Conservation (phyloP, 2,329 filamentous ascomycete species). For the Pezizomycotina sp. region DNA sequence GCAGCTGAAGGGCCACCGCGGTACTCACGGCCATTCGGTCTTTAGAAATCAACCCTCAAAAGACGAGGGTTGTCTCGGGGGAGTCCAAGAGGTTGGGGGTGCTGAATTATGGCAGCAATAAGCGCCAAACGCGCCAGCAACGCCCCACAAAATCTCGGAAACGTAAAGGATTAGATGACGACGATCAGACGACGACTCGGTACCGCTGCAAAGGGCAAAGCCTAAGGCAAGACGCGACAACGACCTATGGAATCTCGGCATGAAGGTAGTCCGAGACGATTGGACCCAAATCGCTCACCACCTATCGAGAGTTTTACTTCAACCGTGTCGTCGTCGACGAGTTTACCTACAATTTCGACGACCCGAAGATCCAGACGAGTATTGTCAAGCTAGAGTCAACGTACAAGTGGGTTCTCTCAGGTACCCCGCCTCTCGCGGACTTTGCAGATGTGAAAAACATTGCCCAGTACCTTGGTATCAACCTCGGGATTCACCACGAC, state of each 20-base stretch:
- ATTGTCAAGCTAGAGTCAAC: constrained; percentile 35
- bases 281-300: constrained; percentile 27
- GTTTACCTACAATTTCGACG: constrained; percentile 39
- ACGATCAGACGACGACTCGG: no score
- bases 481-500: constrained; percentile 39
- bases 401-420: constrained; percentile 46
- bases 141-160: no score
- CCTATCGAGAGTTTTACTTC: constrained; percentile 44
- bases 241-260: constrained; percentile 22
- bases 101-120: no score
- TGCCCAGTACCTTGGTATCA: constrained; percentile 39
- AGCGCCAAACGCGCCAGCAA: no score
- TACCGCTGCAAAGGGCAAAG: no score
- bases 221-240: constrained; percentile 18
- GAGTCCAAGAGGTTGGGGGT: no score
- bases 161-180: no score
- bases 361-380: constrained; percentile 29
- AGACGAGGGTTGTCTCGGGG: no score
- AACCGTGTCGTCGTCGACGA: constrained; percentile 48
- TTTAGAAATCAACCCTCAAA: no score
- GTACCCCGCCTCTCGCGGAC: constrained; percentile 42
- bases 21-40: no score
- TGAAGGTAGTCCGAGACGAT: constrained; percentile 17
- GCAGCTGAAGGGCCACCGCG: no score
- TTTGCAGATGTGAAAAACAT: constrained; percentile 45